Percentiles rank a stretch among this genome's conserved stretches.
Evolutionary conservation across 2,329 filamentous ascomycete genomes (phyloP).

Genomic region (Seiridium unicorne): DNA sequence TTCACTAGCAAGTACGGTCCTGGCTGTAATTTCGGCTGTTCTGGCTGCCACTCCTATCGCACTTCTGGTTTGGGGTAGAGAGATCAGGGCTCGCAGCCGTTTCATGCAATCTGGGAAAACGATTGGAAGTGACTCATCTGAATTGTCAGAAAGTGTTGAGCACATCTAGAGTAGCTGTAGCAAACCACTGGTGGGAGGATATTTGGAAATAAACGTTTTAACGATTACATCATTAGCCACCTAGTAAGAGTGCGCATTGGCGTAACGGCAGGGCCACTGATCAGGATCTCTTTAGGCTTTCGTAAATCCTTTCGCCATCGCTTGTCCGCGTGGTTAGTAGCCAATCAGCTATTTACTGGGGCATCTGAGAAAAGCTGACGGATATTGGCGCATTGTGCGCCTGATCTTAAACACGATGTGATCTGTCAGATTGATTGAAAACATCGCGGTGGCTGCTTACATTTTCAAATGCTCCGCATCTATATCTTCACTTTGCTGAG

Average conservation of each 20-base stretch:
- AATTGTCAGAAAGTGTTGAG: neutral
- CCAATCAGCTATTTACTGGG: neutral
- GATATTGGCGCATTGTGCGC: neutral
- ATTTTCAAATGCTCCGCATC: neutral
- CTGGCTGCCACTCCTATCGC: slow-evolving; percentile 43
- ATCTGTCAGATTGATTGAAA: neutral
- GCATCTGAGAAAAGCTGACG: neutral
- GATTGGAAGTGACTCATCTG: neutral
- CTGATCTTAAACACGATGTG: neutral
- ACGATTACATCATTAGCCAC: too few relatives aligned
- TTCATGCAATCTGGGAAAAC: slow-evolving; percentile 2
- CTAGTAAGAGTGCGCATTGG: too few relatives aligned
- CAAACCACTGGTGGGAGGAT: too few relatives aligned
- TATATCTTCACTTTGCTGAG: neutral
- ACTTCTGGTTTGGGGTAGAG: slow-evolving; percentile 31
- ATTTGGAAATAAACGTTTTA: too few relatives aligned
- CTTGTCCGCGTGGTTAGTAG: neutral
- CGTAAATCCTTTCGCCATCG: neutral
- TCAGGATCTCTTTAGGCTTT: neutral
- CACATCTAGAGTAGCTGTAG: too few relatives aligned
- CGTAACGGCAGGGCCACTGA: neutral
- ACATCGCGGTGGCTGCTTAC: neutral
- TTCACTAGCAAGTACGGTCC: slow-evolving; percentile 45
- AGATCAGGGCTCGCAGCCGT: slow-evolving; percentile 4
- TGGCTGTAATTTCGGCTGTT: slow-evolving; percentile 40